Base-by-base conservation (phyloP, 306 rosid genomes). In the Prosopis cineraria region DNA sequence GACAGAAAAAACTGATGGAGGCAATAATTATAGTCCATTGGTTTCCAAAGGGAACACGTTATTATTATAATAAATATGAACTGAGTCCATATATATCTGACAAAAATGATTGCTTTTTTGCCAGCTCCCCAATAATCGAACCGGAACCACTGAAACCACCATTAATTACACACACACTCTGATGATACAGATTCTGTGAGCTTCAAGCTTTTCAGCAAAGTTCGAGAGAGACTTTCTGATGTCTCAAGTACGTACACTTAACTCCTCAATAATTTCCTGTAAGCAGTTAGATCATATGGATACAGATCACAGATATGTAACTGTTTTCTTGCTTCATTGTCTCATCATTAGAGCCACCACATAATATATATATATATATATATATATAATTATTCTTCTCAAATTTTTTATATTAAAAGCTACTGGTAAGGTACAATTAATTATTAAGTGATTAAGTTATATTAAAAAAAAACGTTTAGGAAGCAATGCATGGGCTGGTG, bases 201-300 rank as follows among this genome's bases (percentile, higher is more conserved):
- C 17, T 33, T 55, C 31, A 72, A 73, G 40, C 67, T 72, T 58
- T 78, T 55, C 77, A 66, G 44, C 76, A 73, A 73, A 37, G 34
- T 37, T 73, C 48, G 31, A 77, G 68, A 78, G 22, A 72, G 72
- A 78, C 69, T 76, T 76, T 22, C 37, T 45, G 58, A 69, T 69
- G 37, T 75, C 58, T 36, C 65, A 10, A 48, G 31, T 20, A 50
- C 33, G 52, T 11, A 20, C 65, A 70, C 81, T 76, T 74, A 76
- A 70, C 81, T 50, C 39, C 77, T 62, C 50, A 60, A 60, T 75
- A 58, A 80, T 80, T 30, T 52, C 59, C 59, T 45, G 47, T 77
- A 68, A 41, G 33, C 48, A 27, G 58, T 44, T 33, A 44, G 72
- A 36, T 55, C 64, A 4, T 8, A 25, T n/a, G n/a, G 19, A 56